Conservation (phyloP, 2,329 filamentous ascomycete genomes). For the Fulvia fulva region DNA sequence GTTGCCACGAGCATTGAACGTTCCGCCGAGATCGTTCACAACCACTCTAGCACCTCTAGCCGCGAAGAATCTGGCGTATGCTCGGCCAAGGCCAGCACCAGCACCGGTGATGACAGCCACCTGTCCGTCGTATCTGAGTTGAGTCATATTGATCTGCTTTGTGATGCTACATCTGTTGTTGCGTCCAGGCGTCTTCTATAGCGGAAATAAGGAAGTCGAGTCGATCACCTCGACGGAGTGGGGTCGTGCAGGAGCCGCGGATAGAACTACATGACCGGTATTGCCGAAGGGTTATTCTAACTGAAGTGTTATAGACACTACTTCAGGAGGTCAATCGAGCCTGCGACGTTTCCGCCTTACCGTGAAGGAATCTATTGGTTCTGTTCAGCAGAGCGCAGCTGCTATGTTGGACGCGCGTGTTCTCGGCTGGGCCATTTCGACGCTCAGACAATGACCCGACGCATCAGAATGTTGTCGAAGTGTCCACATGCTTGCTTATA, state of each 20-base stretch:
- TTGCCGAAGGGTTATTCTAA: background rate
- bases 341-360: too few relatives aligned
- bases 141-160: slow-evolving; percentile 12
- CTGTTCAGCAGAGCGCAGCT: too few relatives aligned
- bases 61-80: slow-evolving; percentile 81
- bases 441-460: too few relatives aligned
- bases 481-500: too few relatives aligned
- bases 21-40: slow-evolving; percentile 89
- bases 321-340: too few relatives aligned
- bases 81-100: slow-evolving; percentile 73
- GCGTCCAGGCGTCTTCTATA: background rate
- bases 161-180: background rate
- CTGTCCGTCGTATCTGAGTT: slow-evolving; percentile 76
- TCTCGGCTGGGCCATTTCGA: too few relatives aligned
- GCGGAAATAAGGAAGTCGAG: background rate
- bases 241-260: background rate
- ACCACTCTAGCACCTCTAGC: slow-evolving; percentile 87
- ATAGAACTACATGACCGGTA: too few relatives aligned
- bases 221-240: background rate
- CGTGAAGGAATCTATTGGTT: too few relatives aligned
- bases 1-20: slow-evolving; percentile 84
- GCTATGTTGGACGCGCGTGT: too few relatives aligned
- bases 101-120: slow-evolving; percentile 82
- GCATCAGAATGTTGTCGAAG: too few relatives aligned
- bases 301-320: too few relatives aligned